Evolutionary conservation across 2,329 filamentous ascomycete genomes (phyloP), one percentile per base, ranked within the genome.

Genomic region (Magnaporthales sp.): DNA sequence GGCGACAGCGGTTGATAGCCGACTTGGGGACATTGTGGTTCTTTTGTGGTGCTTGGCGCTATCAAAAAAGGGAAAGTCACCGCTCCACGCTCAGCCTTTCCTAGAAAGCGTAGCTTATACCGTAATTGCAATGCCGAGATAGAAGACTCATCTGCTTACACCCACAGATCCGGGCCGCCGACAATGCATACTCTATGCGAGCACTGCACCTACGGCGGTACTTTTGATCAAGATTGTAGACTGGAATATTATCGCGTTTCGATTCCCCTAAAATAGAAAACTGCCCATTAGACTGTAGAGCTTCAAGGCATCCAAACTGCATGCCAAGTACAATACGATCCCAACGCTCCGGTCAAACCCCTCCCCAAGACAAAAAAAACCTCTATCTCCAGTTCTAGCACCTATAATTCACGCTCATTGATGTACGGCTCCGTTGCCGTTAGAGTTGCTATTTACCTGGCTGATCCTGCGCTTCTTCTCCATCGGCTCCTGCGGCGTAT

Each of bases 401-500:
- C 24, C 24, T 6, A 4, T 15, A 13, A n/a, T 4, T 9, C 24
- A 58, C 7, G 24, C 54, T 60, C 56, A 60, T 27, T 60, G 56
- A 15, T 60, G 56, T 8, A 6, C 8, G n/a, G n/a, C 15, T n/a
- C 38, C 38, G 38, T 46, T 46, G 19, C 56, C 56, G 15, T 60
- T 58, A 2, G 9, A 11, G 2, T 29, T 26, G 26, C 46, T 27
- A 15, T 51, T 58, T 46, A 65, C 51, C 63, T 65, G 32, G n/a
- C 29, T 26, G 56, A 62, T 46, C 65, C 63, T 67, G 11, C 62
- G 54, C 30, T 67, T 51, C 61, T 71, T 56, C 63, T 64, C 54
- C 38, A 30, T 60, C 26, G 46, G 67, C 8, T 72, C 69, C 66
- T 72, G 73, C 5, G 75, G 75, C 56, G 67, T 67, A 69, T 75